A percentile compares a stretch with the other conserved stretches of the same genome.
Evolutionary conservation across 2,329 filamentous ascomycete species (phyloP).

Genomic region (Sordariomycetes sp.): DNA sequence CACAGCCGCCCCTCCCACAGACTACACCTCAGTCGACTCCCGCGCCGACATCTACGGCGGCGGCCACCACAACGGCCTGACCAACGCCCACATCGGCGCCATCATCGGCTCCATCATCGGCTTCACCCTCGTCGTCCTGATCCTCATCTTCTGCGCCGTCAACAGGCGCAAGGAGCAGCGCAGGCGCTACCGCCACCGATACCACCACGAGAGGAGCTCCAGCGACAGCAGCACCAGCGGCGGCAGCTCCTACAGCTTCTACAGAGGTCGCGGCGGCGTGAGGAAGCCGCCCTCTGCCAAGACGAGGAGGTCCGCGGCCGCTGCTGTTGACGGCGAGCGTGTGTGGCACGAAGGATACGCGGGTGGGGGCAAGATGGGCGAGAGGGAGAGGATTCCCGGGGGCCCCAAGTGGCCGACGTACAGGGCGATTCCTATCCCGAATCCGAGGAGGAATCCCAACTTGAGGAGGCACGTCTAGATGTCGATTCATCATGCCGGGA

Average conservation of each 20-base stretch:
- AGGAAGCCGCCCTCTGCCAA: background rate
- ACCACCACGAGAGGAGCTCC: background rate
- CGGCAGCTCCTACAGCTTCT: background rate
- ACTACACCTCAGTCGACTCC: too few relatives aligned
- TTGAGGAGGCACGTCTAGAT: too few relatives aligned
- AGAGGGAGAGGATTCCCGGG: constrained; percentile 20
- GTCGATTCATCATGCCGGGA: too few relatives aligned
- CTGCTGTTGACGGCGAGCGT: constrained; percentile 2
- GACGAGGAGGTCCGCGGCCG: constrained; percentile 8
- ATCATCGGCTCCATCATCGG: constrained; percentile 29
- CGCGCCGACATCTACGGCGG: too few relatives aligned
- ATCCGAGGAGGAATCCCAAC: constrained; percentile 14
- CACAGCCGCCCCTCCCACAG: too few relatives aligned
- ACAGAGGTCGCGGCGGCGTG: background rate
- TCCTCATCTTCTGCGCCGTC: constrained; percentile 21
- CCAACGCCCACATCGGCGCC: constrained; percentile 26
- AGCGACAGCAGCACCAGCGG: background rate
- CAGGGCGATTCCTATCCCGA: constrained; percentile 20
- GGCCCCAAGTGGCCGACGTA: constrained; percentile 23
- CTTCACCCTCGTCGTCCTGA: constrained; percentile 21
- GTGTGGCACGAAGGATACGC: constrained; percentile 7
- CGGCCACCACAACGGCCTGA: too few relatives aligned
- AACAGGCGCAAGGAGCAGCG: constrained; percentile 7
- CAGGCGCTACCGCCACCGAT: background rate
- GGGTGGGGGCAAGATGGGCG: constrained; percentile 7